These are phyloP conservation scores for Hemileia vastatrix DNA, from an alignment of 1,284 basidiomycete genomes.

Conservation along the genomic window DNA sequence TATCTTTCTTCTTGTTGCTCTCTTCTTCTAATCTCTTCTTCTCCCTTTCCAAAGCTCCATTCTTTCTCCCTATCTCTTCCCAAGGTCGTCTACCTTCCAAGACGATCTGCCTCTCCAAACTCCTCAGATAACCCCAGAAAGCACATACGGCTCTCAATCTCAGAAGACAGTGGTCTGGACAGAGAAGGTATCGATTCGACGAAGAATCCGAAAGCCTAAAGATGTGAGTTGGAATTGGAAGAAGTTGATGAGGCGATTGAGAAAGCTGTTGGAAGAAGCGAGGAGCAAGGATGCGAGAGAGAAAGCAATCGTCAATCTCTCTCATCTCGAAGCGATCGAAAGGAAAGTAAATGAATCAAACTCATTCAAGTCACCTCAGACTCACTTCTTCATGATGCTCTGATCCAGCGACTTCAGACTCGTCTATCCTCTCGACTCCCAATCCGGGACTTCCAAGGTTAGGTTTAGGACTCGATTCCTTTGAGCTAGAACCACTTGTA, in stretches of 20 bases:
- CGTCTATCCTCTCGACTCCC: neutral
- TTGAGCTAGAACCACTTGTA: neutral
- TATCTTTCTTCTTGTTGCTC: constrained; percentile 14
- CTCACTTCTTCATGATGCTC: neutral
- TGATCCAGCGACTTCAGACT: neutral
- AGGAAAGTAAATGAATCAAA: too few relatives aligned
- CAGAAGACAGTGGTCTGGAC: constrained; percentile 57
- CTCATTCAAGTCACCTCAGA: too few relatives aligned
- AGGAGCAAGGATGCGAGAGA: too few relatives aligned
- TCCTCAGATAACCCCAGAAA: constrained; percentile 64
- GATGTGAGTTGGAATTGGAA: constrained; percentile 35
- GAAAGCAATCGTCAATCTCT: too few relatives aligned
- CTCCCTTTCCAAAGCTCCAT: neutral
- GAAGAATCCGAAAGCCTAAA: constrained; percentile 33
- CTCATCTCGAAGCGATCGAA: too few relatives aligned
- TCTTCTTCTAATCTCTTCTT: constrained; percentile 2
- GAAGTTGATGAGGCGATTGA: neutral
- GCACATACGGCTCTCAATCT: constrained; percentile 80
- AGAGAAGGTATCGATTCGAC: constrained; percentile 35
- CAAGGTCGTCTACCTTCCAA: constrained; percentile 38
- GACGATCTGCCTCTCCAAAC: constrained; percentile 39
- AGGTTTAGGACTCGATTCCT: neutral
- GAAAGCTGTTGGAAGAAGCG: too few relatives aligned
- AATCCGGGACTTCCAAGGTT: neutral
- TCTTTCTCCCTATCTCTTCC: constrained; percentile 24